Evolutionary conservation across 495 filamentous ascomycete species (phyloP).

Genomic region (Penicillium antarcticum): DNA sequence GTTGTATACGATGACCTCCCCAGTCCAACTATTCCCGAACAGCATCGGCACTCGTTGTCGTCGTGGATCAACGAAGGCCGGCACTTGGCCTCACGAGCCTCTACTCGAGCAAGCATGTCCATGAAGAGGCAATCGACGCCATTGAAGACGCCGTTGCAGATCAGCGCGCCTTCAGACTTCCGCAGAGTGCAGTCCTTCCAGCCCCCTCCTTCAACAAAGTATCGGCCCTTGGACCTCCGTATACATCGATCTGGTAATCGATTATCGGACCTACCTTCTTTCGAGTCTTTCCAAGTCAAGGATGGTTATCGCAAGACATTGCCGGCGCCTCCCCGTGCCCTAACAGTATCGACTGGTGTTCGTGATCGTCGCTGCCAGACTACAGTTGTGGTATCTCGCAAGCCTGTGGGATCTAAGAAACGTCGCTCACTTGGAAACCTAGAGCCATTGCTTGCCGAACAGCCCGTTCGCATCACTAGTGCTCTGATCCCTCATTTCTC

Average conservation of each 20-base stretch:
- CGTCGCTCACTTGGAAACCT: conserved; percentile 29
- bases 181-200: conserved; percentile 35
- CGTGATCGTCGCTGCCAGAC: conserved; percentile 25
- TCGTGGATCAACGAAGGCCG: conserved; percentile 42
- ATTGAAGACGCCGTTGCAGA: conserved; percentile 37
- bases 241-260: conserved; percentile 65
- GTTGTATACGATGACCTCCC: conserved; percentile 39
- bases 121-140: conserved; percentile 43
- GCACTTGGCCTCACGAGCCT: conserved; percentile 45
- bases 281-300: conserved; percentile 32
- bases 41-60: conserved; percentile 31
- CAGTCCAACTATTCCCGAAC: conserved; percentile 18
- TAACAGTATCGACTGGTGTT: conserved; percentile 18
- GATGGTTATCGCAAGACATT: conserved; percentile 19
- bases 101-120: conserved; percentile 50
- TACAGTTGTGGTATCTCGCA: conserved; percentile 34
- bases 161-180: conserved; percentile 54
- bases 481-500: conserved; percentile 45
- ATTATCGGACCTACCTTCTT: conserved; percentile 56
- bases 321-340: conserved; percentile 26
- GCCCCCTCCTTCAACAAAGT: conserved; percentile 28
- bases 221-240: conserved; percentile 72
- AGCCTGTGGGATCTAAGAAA: conserved; percentile 39
- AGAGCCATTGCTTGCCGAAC: conserved; percentile 22
- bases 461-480: conserved; percentile 17